These are phyloP conservation scores for Colletotrichum eleusines DNA, from an alignment of 2,329 filamentous ascomycete species.

Conservation along the genomic window DNA sequence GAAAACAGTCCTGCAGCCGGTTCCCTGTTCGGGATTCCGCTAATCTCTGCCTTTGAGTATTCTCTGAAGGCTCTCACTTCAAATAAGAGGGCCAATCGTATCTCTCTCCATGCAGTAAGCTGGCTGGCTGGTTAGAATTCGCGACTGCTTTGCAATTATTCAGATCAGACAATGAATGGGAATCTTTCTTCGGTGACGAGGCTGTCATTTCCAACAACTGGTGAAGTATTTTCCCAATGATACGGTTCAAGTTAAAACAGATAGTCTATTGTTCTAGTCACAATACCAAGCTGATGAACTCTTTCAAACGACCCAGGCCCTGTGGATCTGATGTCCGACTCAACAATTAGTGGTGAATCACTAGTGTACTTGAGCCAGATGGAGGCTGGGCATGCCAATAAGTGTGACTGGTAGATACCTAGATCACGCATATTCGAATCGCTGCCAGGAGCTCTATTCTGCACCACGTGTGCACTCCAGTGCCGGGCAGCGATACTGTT, in stretches of 20 bases:
- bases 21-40: neutral
- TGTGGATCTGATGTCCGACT: neutral
- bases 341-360: neutral
- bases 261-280: neutral
- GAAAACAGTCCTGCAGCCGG: neutral
- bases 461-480: neutral
- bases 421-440: neutral
- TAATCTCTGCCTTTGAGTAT: neutral
- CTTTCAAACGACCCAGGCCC: neutral
- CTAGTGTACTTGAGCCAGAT: too few relatives aligned
- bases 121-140: neutral
- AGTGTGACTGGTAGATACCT: neutral
- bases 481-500: neutral
- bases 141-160: neutral
- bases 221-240: neutral
- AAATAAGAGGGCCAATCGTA: neutral
- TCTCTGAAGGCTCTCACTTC: neutral
- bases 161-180: neutral
- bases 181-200: too few relatives aligned
- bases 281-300: neutral
- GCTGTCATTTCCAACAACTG: too few relatives aligned
- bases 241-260: neutral
- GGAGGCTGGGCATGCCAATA: neutral
- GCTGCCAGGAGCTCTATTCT: neutral
- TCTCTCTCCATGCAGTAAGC: neutral